Base-by-base conservation (phyloP, 2,329 filamentous ascomycete species). In the Hypocreales sp. region DNA sequence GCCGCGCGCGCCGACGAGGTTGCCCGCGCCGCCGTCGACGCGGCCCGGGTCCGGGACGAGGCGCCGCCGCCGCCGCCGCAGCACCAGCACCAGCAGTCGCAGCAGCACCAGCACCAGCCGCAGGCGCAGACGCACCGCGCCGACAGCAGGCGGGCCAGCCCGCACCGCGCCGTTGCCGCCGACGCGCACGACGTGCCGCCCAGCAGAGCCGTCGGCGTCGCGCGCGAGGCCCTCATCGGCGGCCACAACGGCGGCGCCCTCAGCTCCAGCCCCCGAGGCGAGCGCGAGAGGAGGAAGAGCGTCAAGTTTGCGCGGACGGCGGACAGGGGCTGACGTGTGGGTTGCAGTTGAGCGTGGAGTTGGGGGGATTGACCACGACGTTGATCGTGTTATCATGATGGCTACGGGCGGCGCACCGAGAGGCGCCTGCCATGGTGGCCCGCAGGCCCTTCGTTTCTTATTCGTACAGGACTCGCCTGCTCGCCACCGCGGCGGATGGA, bases 171-270 rank as follows among this genome's bases (percentile, higher is more conserved):
- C 13, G 21, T 9, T 15, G 13, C 23, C 7, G 39, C 37, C 21
- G 68, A 73, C 37, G 48, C 42, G 1, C 51, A 67, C 34, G 68
- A 73, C 24, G 61, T 72, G 5, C 56, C 58, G 24, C 69, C 68
- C 47, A 74, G 69, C 41, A 55, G 60, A 26, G 71, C 71, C 2
- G 71, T 75, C 2, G 68, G 72, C 32, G 62, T 61, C 33, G 71
- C 68, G 5, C 51, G 70, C 2, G 70, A 72, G 37, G 52, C 61
- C 3, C 47, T 72, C 24, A 50, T 44, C 25, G 36, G 40, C 15
- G 34, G 37, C 3, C 34, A 41, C 15, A 46, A 48, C 10, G 26
- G 41, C 30, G 45, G 47, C 0, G 58, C 66, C 3, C 37, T 68
- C 4, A 64, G 64, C 36, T 62, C 61, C 0, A 70, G 64, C 29